Evolutionary conservation across 192 early-diverging fungal genomes (phyloP).

Genomic region (Podila verticillata): DNA sequence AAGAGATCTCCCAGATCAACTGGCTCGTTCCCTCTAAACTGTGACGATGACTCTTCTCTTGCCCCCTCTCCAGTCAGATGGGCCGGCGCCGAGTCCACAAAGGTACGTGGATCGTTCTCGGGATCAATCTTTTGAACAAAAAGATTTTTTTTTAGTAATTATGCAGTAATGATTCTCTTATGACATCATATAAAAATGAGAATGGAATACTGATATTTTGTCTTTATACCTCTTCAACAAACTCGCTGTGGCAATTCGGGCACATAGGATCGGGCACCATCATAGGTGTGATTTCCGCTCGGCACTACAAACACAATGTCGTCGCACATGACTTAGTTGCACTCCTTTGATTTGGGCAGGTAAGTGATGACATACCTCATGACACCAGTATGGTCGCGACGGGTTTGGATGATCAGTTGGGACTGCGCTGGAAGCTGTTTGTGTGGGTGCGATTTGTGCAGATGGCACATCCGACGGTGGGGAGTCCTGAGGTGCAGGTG

Average conservation of each 20-base stretch:
- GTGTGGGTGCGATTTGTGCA: neutral
- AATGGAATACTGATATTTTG: too few species aligned
- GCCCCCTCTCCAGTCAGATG: neutral
- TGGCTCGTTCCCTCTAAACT: neutral
- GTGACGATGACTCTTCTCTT: too few species aligned
- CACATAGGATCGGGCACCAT: constrained; percentile 86
- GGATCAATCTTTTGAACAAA: constrained; percentile 49
- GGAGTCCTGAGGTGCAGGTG: neutral
- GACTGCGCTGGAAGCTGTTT: neutral
- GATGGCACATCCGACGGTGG: neutral
- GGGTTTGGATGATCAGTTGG: neutral
- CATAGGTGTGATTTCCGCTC: constrained; percentile 50
- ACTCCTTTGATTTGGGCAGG: neutral
- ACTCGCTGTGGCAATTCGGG: constrained; percentile 76
- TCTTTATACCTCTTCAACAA: constrained; percentile 81
- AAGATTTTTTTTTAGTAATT: neutral
- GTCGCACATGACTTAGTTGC: too few species aligned
- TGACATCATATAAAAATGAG: neutral
- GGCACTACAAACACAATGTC: constrained; percentile 28
- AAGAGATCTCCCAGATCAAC: constrained; percentile 29
- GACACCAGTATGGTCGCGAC: neutral
- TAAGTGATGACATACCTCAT: neutral
- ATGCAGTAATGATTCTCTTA: neutral
- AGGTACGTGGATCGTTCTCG: constrained; percentile 55
- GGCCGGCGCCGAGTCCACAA: constrained; percentile 12